phyloP scores from a whole-genome alignment of 176 grass and related monocot genomes.

The Zea luxurians region DNA sequence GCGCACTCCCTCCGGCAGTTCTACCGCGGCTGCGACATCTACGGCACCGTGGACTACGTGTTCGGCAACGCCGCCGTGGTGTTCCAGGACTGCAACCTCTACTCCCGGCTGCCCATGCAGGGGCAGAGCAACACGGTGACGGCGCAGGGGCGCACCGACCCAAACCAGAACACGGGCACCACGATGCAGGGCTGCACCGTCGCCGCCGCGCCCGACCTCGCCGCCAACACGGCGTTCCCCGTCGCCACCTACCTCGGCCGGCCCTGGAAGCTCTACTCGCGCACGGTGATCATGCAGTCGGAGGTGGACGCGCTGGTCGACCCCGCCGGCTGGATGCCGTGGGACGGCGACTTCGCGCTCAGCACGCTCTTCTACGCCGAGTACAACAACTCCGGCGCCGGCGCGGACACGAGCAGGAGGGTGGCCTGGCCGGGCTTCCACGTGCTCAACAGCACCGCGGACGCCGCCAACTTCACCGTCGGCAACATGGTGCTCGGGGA shows the following conservation, averaged over 20 bases:
- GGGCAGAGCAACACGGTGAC: constrained; percentile 93
- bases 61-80: constrained; percentile 91
- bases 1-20: constrained; percentile 88
- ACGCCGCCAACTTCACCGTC: constrained; percentile 79
- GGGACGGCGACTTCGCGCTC: constrained; percentile 72
- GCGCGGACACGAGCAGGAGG: constrained; percentile 53
- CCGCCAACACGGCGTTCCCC: constrained; percentile 47
- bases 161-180: constrained; percentile 92
- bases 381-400: constrained; percentile 61
- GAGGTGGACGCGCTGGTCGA: constrained; percentile 47
- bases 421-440: constrained; percentile 78
- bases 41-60: constrained; percentile 94
- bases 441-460: constrained; percentile 48
- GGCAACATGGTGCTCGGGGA: constrained; percentile 78
- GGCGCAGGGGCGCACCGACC: constrained; percentile 83
- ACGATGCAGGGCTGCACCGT: constrained; percentile 65
- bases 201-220: constrained; percentile 62
- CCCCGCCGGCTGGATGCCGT: constrained; percentile 79
- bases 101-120: constrained; percentile 57
- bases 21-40: constrained; percentile 89
- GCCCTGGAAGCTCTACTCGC: constrained; percentile 85
- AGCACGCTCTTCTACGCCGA: constrained; percentile 88
- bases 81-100: constrained; percentile 77
- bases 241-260: constrained; percentile 61
- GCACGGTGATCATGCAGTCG: constrained; percentile 84